phyloP scores from a whole-genome alignment of 306 rosid genomes.

The Dalbergia cultrata region DNA sequence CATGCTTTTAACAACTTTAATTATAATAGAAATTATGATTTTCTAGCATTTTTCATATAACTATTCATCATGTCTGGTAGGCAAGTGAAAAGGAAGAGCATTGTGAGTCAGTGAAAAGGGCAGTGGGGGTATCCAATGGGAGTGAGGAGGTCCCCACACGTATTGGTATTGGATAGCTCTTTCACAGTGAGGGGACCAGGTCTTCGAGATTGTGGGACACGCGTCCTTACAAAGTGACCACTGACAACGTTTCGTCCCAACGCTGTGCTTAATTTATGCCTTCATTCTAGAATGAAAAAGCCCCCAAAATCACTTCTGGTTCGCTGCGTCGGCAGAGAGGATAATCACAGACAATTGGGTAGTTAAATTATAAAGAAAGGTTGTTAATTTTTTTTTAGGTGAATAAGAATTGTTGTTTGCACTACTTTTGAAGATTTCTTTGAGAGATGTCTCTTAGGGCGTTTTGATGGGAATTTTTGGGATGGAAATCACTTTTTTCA shows the following conservation, averaged over 20 bases:
- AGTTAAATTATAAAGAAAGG: not conserved
- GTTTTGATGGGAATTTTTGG: too few relatives aligned
- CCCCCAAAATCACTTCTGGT: conserved; percentile 25
- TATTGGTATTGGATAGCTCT: conserved; percentile 11
- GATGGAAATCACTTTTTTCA: too few relatives aligned
- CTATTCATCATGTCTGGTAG: too few relatives aligned
- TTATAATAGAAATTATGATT: too few relatives aligned
- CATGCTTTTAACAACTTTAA: too few relatives aligned
- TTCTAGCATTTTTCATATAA: too few relatives aligned
- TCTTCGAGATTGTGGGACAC: conserved; percentile 46
- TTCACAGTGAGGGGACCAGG: conserved; percentile 48
- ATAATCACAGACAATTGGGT: not conserved
- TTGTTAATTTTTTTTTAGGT: too few relatives aligned
- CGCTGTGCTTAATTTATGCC: conserved; percentile 11
- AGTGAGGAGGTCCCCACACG: conserved; percentile 33
- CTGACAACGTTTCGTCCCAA: conserved; percentile 44
- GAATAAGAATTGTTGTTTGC: too few relatives aligned
- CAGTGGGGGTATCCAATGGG: not conserved
- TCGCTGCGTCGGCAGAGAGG: conserved; percentile 60
- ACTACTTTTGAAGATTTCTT: too few relatives aligned
- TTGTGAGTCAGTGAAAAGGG: not conserved
- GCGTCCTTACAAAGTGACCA: conserved; percentile 52
- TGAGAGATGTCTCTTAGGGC: too few relatives aligned
- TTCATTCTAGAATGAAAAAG: conserved; percentile 25
- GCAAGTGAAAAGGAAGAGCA: not conserved